Evolutionary conservation across 371 early-diverging fungal species (phyloP), one percentile per base, ranked within the genome.

Genomic region (Mucor lusitanicus): DNA sequence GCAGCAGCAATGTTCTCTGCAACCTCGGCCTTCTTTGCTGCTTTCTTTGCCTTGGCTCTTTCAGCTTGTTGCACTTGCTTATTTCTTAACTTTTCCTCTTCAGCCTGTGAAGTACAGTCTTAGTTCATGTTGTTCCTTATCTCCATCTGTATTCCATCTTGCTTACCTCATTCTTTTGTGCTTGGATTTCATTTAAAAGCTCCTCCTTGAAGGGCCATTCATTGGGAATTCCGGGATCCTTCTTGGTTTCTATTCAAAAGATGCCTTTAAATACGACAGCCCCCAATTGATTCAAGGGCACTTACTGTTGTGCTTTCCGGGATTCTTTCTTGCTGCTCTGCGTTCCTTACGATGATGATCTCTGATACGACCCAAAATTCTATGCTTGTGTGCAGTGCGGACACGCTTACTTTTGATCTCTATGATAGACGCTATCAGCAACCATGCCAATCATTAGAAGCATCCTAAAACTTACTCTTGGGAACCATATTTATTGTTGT

Each of bases 331-430:
- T 39, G 91, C 86, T 35, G 85, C 90, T 77, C 86, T 91, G 50
- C 87, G 79, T 66, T 80, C 80, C 72, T 95, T 94, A 63, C 93
- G 77, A 65, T 90, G 85, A 75, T 91, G 89, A 66, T 95, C 94
- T 55, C 78, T 78, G 50, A 92, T 90, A 75, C 86, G 87, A 68
- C 86, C 87, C 66, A 84, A 75, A 70, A 92, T 94, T 81, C 91
- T 93, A 84, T 93, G 92, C 70, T 85, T 81, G 74, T 85, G 86
- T 59, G 85, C 76, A 32, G 88, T 85, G 59, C 88, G 73, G 48
- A 85, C 71, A 67, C 95, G 88, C 83, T 95, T 95, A 72, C 90
- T 90, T 87, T 90, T 59, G 17, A 46, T 54, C 63, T 81, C 63
- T 68, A 55, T 32, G 6, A 28, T 28, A 6, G 39, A 12, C 19